phyloP scores from a whole-genome alignment of 176 grass and related monocot genomes.

The Poa pratensis region DNA sequence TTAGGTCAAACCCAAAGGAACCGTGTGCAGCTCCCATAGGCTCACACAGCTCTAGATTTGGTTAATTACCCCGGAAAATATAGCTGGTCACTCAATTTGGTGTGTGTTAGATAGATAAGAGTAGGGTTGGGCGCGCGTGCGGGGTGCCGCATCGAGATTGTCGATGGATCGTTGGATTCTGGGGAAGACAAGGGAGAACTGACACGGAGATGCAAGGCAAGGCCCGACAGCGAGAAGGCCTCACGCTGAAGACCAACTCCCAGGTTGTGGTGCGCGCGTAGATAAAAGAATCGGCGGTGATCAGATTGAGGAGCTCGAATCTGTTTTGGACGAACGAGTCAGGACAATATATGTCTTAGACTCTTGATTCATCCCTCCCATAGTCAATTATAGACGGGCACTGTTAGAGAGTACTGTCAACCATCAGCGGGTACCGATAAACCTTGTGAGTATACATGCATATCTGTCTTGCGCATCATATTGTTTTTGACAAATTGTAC shows the following conservation, averaged over 20 bases:
- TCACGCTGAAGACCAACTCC: conserved; percentile 41
- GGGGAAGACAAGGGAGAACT: conserved; percentile 66
- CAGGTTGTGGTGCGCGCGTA: conserved; percentile 40
- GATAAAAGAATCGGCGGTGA: conserved; percentile 42
- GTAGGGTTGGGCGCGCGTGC: conserved; percentile 28
- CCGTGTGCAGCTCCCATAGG: not conserved
- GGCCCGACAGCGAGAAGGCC: not conserved
- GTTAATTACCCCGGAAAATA: not conserved
- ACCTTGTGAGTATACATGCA: not conserved
- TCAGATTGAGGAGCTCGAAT: conserved; percentile 59
- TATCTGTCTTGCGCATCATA: not conserved
- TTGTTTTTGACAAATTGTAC: not conserved
- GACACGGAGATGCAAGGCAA: conserved; percentile 57
- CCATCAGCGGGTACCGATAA: not conserved
- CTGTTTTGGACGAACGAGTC: conserved; percentile 62
- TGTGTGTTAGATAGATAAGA: conserved; percentile 6
- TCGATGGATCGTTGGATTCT: conserved; percentile 44
- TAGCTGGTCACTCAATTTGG: conserved; percentile 14
- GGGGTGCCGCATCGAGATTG: conserved; percentile 31
- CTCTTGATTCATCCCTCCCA: not conserved
- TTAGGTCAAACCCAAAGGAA: conserved; percentile 50
- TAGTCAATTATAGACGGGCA: not conserved
- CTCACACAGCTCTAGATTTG: conserved; percentile 22
- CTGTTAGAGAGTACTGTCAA: not conserved
- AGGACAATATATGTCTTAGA: conserved; percentile 44